A percentile compares a stretch with the other conserved stretches of the same genome.
Conservation (phyloP, 352 stramenopile species). For the Phytophthora chlamydospora region DNA sequence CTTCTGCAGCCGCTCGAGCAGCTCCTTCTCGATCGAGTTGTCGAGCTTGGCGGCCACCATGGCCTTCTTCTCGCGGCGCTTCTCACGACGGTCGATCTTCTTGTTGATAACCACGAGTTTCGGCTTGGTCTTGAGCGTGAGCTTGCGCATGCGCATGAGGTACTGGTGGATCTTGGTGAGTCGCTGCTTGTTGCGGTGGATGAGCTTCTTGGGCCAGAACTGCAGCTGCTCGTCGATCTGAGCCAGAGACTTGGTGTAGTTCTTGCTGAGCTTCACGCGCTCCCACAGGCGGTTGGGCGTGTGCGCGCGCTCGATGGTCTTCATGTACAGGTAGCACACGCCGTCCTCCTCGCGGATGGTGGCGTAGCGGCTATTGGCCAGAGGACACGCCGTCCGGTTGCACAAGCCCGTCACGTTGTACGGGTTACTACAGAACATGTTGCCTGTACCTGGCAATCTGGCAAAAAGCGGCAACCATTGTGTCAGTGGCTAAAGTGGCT, state of each 20-base stretch:
- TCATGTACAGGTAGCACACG: constrained; percentile 96
- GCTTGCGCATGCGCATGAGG: constrained; percentile 98
- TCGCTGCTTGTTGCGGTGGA: constrained; percentile 99
- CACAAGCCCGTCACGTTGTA: constrained; percentile 99
- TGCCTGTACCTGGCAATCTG: constrained; percentile 77
- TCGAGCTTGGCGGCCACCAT: constrained; percentile 95
- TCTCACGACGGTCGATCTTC: constrained; percentile 96
- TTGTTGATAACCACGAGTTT: constrained; percentile 96
- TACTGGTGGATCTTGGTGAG: constrained; percentile 99
- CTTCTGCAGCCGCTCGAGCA: constrained; percentile 97
- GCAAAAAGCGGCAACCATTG: not conserved
- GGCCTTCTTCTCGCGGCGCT: constrained; percentile 96
- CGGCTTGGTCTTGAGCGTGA: constrained; percentile 95
- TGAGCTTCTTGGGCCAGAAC: constrained; percentile 98
- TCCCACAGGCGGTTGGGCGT: constrained; percentile 99
- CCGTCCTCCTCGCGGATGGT: constrained; percentile 98
- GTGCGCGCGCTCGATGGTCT: constrained; percentile 99
- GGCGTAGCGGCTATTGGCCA: constrained; percentile 98
- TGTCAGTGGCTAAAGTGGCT: no score
- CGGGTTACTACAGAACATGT: constrained; percentile 98
- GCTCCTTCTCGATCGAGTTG: constrained; percentile 96
- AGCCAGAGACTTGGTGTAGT: constrained; percentile 96
- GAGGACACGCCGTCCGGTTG: constrained; percentile 95
- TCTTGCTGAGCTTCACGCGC: constrained; percentile 96
- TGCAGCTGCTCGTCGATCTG: constrained; percentile 97